Percentiles rank a stretch among this genome's conserved stretches.
These are phyloP conservation scores for Tetrahymena thermophila DNA, from an alignment of 73 alveolate genomes.

Conservation along the genomic window DNA sequence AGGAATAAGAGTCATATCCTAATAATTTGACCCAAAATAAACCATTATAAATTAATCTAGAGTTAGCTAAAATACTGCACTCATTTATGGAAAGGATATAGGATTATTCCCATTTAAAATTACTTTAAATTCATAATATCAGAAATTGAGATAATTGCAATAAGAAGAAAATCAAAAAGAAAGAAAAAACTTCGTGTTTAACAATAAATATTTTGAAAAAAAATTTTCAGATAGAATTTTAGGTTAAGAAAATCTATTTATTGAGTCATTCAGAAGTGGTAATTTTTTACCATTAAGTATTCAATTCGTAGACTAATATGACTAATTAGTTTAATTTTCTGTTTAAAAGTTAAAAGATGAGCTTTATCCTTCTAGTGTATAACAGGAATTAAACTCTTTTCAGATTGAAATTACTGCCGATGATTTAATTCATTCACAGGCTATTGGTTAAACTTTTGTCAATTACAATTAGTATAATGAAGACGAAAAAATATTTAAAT, in stretches of 20 bases:
- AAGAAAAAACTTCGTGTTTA: no score
- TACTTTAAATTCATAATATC: no score
- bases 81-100: not conserved
- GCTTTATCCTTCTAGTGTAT: not conserved
- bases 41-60: not conserved
- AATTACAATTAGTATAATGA: no score
- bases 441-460: not conserved
- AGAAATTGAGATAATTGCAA: not conserved
- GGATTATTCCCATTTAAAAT: not conserved
- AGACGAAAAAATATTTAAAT: not conserved
- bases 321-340: not conserved
- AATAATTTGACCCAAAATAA: not conserved
- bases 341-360: not conserved
- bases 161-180: no score
- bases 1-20: not conserved
- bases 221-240: no score
- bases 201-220: no score
- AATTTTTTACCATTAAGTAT: not conserved
- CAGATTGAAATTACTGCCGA: not conserved
- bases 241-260: no score
- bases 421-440: not conserved
- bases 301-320: not conserved
- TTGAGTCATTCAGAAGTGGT: not conserved
- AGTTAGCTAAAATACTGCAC: not conserved
- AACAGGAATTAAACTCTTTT: not conserved